Evolutionary conservation across 768 basidiomycete genomes (phyloP), one percentile per base, ranked within the genome.

Genomic region (Brasilioporus rufonigricans): DNA sequence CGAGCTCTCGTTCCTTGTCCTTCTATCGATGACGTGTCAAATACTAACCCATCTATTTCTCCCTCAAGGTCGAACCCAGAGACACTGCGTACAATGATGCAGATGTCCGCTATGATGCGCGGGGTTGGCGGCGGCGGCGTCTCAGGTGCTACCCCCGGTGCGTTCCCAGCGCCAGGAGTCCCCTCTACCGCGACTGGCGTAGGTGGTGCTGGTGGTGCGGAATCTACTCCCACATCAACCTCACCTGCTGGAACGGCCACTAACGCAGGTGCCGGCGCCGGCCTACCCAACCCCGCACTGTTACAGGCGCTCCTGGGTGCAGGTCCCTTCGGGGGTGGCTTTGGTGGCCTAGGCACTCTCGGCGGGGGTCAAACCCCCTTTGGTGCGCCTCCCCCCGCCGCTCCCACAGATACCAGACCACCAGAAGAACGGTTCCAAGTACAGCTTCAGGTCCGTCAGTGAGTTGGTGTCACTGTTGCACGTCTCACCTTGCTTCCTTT

Each of bases 361-460:
- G 66, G 63, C 13, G 71, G 65, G 13, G 73, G 68, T 19, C 52
- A 66, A 9, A 23, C 41, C 5, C 9, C 56, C 1, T 64, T 64
- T 36, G 71, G 68, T 26, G 65, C 53, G 11, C 60, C 64, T 3
- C 27, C 63, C 27, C 43, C 52, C 13, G 50, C 52, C 14, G 50
- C 80, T 0, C 85, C 91, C 9, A 74, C 83, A 1, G 90, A 93
- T 65, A 71, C 82, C 5, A 76, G 91, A 64, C 79, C 90, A 18
- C 86, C 93, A 1, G 96, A 98, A 68, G 96, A 96, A 76, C 78
- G 95, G 46, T 98, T 91, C 78, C 89, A 95, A 65, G 82, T 87
- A 18, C 91, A 93, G 65, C 74, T 93, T 5, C 86, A 89, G 80
- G 89, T 87, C 0, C 14, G 66, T 59, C 19, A 7, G 14, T n/a